Evolutionary conservation across 106 monocot species (phyloP), one percentile per base, ranked within the genome.

Genomic region (Vanilla planifolia): DNA sequence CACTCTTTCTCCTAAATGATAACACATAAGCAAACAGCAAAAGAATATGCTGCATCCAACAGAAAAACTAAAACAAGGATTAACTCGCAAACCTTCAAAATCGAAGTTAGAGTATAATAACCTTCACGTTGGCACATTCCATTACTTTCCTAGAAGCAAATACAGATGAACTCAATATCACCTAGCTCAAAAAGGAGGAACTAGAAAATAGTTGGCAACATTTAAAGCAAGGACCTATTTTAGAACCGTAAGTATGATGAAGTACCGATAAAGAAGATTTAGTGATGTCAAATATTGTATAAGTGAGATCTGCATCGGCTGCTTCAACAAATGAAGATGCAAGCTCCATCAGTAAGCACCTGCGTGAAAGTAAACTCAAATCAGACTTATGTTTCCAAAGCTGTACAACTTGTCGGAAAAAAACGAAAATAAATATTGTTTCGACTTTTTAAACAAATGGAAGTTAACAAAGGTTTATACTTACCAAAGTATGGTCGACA

Each of bases 301-400:
- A 61, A 51, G 79, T 64, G 21, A 91, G 66, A 66, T 91, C 87
- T 50, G 76, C 39, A 25, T 84, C 75, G 41, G 87, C 86, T 64
- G 72, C 79, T 34, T 62, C 64, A 43, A 81, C 79, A 71, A 91
- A 72, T 47, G 71, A 66, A 11, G 84, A 84, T 33, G 69, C 61
- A 72, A 96, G 80, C 50, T 91, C 87, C 68, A 96, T 60, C 13
- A 82, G 34, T 68, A 85, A 47, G 69, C 57, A 76, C 67, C 96
- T 96, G 78, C 70, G 74, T 15, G 22, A 50, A 42, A 65, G 2
- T 57, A 57, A 57, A 57, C 9, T 36, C 35, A 57, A 3, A 57
- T 57, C 16, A 57, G 28, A 26, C 28, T 35, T 21, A 35, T 57
- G n/a, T n/a, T n/a, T n/a, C n/a, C n/a, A n/a, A n/a, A n/a, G n/a